Base-by-base conservation (phyloP, 192 early-diverging fungal species). In the Backusella westeae region DNA sequence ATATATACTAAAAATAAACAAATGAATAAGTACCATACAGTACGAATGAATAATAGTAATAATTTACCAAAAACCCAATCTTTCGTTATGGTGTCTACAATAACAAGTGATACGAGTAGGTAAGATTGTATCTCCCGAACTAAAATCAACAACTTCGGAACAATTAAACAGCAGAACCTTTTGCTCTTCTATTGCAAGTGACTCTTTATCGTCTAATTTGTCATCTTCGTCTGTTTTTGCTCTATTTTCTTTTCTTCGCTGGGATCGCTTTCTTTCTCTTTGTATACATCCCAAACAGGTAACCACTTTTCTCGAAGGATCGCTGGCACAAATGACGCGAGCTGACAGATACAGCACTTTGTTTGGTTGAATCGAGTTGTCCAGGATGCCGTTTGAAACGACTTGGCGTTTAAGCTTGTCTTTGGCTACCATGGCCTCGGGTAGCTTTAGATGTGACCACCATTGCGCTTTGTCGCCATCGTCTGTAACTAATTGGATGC, bases 101-200 rank as follows among this genome's bases (percentile, higher is more conserved):
- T 99, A 99, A 86, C 97, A 99, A 15, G 97, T 98, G 69, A 99
- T 96, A 46, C 97, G 89, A n/a, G 95, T 94, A 29, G 97, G 96
- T 38, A 99, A 84, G 66, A 95, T 90, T 0, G 92, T 90, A 80
- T 97, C 96, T 46, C 97, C 97, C 53, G 91, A 91, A 83, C 87
- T 90, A 70, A 99, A 97, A 79, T 97, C 95, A 34, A 96, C 89
- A 49, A 95, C 82, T 39, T 93, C 92, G 70, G 85, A 89, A 85
- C 94, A 95, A 81, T 97, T 98, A 79, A 98, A 98, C 19, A 97
- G 89, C 2, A 98, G 78, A 32, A 96, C 93, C 49, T 93, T 93
- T 76, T 89, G 87, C 65, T 92, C 89, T 78, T 96, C 96, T 32
- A 91, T 73, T 15, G 86, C 89, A 65, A 95, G 87, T 23, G 86